phyloP scores from a whole-genome alignment of 78 protist species.

The Chrysochromulina parva region DNA sequence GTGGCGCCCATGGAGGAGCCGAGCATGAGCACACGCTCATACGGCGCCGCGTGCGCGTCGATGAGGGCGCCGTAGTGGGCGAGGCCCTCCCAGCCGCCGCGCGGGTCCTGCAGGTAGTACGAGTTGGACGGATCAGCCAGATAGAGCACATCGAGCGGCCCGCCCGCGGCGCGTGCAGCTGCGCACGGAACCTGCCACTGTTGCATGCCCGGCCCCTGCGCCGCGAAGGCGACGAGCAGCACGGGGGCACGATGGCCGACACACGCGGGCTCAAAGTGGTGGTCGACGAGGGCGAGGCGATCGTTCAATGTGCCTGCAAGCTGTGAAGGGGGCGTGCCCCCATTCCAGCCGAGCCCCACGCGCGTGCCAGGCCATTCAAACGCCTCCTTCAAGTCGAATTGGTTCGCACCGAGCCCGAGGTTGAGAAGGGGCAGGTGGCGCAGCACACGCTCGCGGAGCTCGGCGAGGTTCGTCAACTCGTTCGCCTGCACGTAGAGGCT shows the following conservation, averaged over 20 bases:
- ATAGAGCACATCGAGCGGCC: background rate
- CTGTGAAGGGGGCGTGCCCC: too few species aligned
- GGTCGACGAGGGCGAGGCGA: background rate
- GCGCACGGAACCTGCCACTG: background rate
- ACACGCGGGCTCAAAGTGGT: background rate
- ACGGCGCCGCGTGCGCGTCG: too few species aligned
- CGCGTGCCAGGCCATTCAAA: background rate
- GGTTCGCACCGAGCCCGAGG: background rate
- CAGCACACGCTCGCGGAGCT: too few species aligned
- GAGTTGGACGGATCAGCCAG: background rate
- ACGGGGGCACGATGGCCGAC: background rate
- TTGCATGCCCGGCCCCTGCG: slow-evolving; percentile 7
- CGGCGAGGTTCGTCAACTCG: too few species aligned
- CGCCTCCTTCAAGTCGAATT: background rate
- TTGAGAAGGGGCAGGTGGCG: too few species aligned
- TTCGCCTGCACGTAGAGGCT: too few species aligned
- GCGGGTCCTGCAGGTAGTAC: background rate
- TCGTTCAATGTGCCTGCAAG: background rate
- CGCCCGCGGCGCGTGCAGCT: background rate
- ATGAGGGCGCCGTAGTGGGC: too few species aligned
- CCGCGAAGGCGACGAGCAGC: background rate
- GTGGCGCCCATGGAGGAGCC: background rate
- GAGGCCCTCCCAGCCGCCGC: too few species aligned
- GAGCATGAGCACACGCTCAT: background rate
- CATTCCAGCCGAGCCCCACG: background rate